Evolutionary conservation across 2,329 filamentous ascomycete genomes (phyloP), one percentile per base, ranked within the genome.

Genomic region (Fusarium nelsonii): DNA sequence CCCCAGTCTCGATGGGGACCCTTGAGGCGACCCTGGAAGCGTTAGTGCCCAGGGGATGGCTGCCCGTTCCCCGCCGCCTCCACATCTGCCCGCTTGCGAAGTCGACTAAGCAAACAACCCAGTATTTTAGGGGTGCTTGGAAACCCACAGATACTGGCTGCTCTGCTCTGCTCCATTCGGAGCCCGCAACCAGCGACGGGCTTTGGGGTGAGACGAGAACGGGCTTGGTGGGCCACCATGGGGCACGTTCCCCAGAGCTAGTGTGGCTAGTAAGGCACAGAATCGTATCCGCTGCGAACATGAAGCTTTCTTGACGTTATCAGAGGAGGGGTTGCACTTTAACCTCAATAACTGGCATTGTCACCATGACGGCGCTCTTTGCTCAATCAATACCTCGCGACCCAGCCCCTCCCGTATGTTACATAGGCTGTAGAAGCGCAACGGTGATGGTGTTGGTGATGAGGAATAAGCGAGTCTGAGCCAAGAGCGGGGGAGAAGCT

Each of bases 1-100:
- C 45, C 70, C 68, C 66, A 58, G 71, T 70, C 69, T 70, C 65
- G 68, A 69, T 64, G 68, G 67, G 68, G 75, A 76, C 77, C 74
- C 75, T 78, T 68, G 65, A 59, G 65, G 63, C 68, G 71, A 74
- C 70, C 72, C 70, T 73, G 63, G 58, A 30, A 59, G 55, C 58
- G 39, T 71, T 72, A 71, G 70, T 53, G 69, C 49, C 41, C 43
- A 74, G 68, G 69, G 72, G 64, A 73, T 40, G 59, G 39, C 56
- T 45, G 49, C 56, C 71, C 60, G 69, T 46, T 65, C 63, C 69
- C 71, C 63, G 50, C 60, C 48, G 46, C 33, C 58, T 56, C 71
- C 69, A 72, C 69, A 43, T 46, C 43, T 54, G 23, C 46, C 48
- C 63, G 51, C 48, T 52, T 58, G 40, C 36, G 33, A 60, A 55